Base-by-base conservation (phyloP, 2,329 filamentous ascomycete genomes). In the Penicillium sp. region DNA sequence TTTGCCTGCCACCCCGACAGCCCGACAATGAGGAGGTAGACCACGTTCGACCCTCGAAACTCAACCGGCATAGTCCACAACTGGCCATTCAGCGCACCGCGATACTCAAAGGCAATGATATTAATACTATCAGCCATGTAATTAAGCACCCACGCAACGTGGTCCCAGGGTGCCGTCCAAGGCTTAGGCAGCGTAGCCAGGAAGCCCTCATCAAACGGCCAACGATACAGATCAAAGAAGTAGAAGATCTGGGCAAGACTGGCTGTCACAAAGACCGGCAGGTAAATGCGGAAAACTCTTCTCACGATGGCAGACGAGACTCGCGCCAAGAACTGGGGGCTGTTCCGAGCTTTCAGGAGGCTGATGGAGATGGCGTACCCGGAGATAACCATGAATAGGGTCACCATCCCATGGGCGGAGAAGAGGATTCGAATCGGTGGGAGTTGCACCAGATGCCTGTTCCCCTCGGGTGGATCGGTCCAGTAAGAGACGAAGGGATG, bases 311-410 rank as follows among this genome's bases (percentile, higher is more conserved):
- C 65, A 8, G 65, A 69, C 7, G 63, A 61, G 10, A 65, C 58
- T 6, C 62, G 61, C 3, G 57, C 50, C 3, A 64, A 51, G 17
- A 63, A 63, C 12, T 59, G 53, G 10, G 58, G 35, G 20, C 42
- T 56, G 31, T 60, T 47, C 38, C 58, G 63, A 22, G 61, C 53
- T 28, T 71, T 72, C 58, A 85, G 63, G 0, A 83, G 79, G 65
- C 83, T 83, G 43, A 79, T 72, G 1, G 83, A 80, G 15, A 86
- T 73, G 6, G 84, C 84, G 61, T 86, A 86, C 59, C 84, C 84
- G 0, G 84, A 86, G 54, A 86, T 82, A 64, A 86, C 79, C 71
- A 84, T 86, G 67, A 86, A 86, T 7, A 78, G 76, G 2, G 82
- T 78, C 0, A 86, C 84, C 41, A 78, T 76, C 1, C 74, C 71